Conservation (phyloP, 1,284 basidiomycete species). For the Ceratobasidium sp. region DNA sequence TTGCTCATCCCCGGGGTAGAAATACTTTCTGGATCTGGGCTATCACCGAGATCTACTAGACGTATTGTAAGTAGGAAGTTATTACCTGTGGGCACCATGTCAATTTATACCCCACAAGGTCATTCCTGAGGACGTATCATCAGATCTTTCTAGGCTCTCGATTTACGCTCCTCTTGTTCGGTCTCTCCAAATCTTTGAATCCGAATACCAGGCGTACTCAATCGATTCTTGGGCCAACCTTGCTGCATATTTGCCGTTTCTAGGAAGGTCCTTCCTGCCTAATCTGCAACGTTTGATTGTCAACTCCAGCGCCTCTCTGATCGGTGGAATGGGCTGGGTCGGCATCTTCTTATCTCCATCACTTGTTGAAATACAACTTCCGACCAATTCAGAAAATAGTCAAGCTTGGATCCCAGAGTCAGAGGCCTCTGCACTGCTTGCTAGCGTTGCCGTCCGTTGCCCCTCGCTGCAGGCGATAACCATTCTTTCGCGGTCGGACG, state of each 20-base stretch:
- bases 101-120: no score
- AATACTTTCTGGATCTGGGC: no score
- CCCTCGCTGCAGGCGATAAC: not conserved
- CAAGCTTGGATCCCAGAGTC: not conserved
- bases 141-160: not conserved
- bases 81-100: not conserved
- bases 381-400: not conserved
- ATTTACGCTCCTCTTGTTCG: not conserved
- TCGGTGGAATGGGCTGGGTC: not conserved
- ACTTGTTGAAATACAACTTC: not conserved
- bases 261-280: not conserved
- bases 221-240: not conserved
- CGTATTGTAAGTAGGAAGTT: not conserved
- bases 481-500: not conserved
- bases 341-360: not conserved
- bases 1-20: not conserved
- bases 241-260: not conserved
- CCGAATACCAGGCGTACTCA: not conserved
- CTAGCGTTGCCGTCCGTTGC: not conserved
- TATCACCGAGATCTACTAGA: no score
- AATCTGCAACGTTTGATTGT: not conserved
- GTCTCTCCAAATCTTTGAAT: not conserved
- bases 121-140: not conserved
- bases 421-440: not conserved
- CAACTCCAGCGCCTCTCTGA: not conserved